Conservation (phyloP, 179 eudicot species). For the Corrigiola litoralis region DNA sequence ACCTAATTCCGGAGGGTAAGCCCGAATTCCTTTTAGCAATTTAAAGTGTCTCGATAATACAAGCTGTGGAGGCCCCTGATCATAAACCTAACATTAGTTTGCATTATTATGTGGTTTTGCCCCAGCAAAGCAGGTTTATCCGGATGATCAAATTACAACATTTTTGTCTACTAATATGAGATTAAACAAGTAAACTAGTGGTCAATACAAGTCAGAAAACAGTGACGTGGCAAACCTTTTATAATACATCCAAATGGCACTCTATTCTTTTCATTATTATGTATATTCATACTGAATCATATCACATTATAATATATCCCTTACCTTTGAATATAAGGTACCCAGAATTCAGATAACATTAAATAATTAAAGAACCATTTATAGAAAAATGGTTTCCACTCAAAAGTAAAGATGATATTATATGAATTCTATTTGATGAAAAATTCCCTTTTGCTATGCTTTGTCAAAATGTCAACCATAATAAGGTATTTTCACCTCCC, state of each 20-base stretch:
- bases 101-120: not conserved
- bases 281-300: slow-evolving; percentile 16
- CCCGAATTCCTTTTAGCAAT: not conserved
- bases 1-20: slow-evolving; percentile 20
- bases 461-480: slow-evolving; percentile 55
- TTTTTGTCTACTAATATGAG: too few relatives aligned
- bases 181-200: not conserved
- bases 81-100: slow-evolving; percentile 21
- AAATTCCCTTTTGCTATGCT: not conserved
- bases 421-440: not conserved
- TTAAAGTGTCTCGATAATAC: slow-evolving; percentile 4
- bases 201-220: slow-evolving; percentile 35
- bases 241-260: slow-evolving; percentile 1
- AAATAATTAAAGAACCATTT: slow-evolving; percentile 10
- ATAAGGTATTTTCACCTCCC: slow-evolving; percentile 30
- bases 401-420: slow-evolving; percentile 22
- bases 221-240: slow-evolving; percentile 32
- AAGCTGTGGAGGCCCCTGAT: slow-evolving; percentile 11
- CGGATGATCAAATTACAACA: slow-evolving; percentile 15
- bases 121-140: slow-evolving; percentile 13
- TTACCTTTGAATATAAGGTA: slow-evolving; percentile 15
- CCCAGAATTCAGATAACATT: slow-evolving; percentile 14
- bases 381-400: slow-evolving; percentile 7
- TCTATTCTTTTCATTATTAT: not conserved
- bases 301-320: slow-evolving; percentile 25